A percentile compares a stretch with the other conserved stretches of the same genome.
These are phyloP conservation scores for Tetragonia tetragonoides DNA, from an alignment of 148 eudicot species.

Conservation along the genomic window DNA sequence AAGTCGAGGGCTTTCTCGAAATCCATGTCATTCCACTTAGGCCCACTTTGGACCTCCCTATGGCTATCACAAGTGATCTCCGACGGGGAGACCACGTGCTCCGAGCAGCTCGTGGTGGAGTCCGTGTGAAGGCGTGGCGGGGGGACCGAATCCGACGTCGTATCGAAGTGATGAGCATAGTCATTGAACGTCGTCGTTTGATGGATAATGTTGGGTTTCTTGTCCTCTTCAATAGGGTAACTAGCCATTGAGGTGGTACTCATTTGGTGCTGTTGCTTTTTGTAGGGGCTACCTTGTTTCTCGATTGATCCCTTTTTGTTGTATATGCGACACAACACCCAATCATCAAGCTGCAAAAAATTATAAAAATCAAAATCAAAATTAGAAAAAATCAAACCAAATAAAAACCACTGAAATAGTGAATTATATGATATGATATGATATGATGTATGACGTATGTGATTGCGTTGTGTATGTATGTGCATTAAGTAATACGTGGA, in stretches of 20 bases:
- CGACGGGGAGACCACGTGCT: conserved; percentile 32
- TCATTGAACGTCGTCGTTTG: conserved; percentile 13
- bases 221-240: background rate
- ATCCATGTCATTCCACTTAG: conserved; percentile 34
- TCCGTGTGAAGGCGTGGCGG: conserved; percentile 49
- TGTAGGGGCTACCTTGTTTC: conserved; percentile 17
- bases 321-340: conserved; percentile 75
- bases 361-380: background rate
- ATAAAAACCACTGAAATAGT: background rate
- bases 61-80: conserved; percentile 38
- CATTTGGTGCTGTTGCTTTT: background rate
- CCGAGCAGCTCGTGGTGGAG: conserved; percentile 43
- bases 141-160: conserved; percentile 39
- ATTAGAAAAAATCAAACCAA: background rate
- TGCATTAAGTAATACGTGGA: background rate
- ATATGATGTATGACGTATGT: background rate
- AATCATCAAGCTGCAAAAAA: conserved; percentile 57
- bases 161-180: conserved; percentile 35
- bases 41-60: conserved; percentile 58
- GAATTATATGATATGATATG: no score
- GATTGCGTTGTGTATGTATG: background rate
- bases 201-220: background rate
- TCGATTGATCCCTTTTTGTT: conserved; percentile 65
- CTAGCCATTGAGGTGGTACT: background rate
- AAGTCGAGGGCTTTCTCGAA: conserved; percentile 30